Evolutionary conservation across 169 alveolate species (phyloP).

Genomic region (Plasmodium gallinaceum): DNA sequence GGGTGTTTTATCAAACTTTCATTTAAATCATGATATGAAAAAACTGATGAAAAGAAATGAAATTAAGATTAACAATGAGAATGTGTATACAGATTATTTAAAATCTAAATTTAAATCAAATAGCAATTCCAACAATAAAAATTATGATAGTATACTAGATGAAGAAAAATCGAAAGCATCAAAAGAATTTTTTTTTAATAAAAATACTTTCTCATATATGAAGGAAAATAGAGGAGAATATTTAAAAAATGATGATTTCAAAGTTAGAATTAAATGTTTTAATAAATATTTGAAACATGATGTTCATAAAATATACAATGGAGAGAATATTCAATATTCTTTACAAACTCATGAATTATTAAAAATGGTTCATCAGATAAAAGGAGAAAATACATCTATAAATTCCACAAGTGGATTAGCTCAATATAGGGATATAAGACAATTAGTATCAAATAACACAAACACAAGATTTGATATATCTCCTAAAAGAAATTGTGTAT

Average conservation of each 20-base stretch:
- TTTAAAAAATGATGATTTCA: constrained; percentile 49
- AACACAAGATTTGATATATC: constrained; percentile 75
- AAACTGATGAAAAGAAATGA: constrained; percentile 41
- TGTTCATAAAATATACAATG: constrained; percentile 73
- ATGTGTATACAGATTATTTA: constrained; percentile 34
- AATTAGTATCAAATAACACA: constrained; percentile 47
- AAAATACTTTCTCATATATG: constrained; percentile 17
- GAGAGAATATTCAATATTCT: constrained; percentile 51
- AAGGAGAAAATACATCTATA: constrained; percentile 64
- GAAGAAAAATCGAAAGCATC: constrained; percentile 22
- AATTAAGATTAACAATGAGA: constrained; percentile 31
- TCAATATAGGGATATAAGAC: constrained; percentile 78
- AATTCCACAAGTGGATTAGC: constrained; percentile 75
- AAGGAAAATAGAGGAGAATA: constrained; percentile 31
- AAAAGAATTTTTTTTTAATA: constrained; percentile 33
- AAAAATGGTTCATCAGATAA: constrained; percentile 72
- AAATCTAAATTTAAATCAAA: constrained; percentile 54
- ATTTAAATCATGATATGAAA: constrained; percentile 45
- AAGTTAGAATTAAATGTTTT: constrained; percentile 65
- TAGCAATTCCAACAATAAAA: constrained; percentile 7
- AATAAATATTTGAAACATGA: constrained; percentile 74
- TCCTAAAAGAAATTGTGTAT: constrained; percentile 73
- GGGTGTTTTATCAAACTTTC: constrained; percentile 8
- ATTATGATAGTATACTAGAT: constrained; percentile 28
- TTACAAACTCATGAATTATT: constrained; percentile 67